Evolutionary conservation across 352 stramenopile species (phyloP), one percentile per base, ranked within the genome.

Genomic region (Pilasporangium apinafurcum): DNA sequence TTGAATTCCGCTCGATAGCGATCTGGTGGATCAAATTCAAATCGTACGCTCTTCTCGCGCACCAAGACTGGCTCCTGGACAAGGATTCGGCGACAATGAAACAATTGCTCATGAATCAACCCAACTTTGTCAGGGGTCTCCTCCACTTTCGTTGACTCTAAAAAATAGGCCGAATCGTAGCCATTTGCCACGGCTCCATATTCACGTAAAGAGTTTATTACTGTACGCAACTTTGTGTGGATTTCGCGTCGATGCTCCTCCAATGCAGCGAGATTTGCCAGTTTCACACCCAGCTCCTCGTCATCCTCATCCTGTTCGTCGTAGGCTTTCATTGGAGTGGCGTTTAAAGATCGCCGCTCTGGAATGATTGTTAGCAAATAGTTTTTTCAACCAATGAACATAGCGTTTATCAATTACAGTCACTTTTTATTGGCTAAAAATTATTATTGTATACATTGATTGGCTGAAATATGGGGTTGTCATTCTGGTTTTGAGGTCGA

Each of bases 161-260:
- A 57, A 22, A 65, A 65, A 45, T 85, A 89, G 28, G 66, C 65
- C 20, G 55, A 49, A 27, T 65, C 38, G 56, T 79, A 89, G 26
- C 73, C 73, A 28, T 77, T 42, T 8, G 67, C 63, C 29, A 68
- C 65, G 9, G 65, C 69, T n/a, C 73, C 73, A 12, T 49, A 44
- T 8, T 80, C 73, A 27, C 57, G 53, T 36, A 86, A 39, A 20
- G 61, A 70, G 56, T 62, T 68, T 14, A 54, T 27, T 2, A 81
- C 53, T 3, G 47, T 40, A 9, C 59, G 66, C 34, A 86, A 29
- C 42, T 62, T 68, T 21, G 47, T 55, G 2, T 59, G 56, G 34
- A 80, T 31, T 44, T 81, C 66, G 7, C 46, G 44, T 7, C 48
- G 56, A 5, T 56, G 57, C 34, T 82, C 63, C 28, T 63, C 51